Evolutionary conservation across 805 yeast genomes (phyloP).

Genomic region (Metschnikowia noctiluminum): DNA sequence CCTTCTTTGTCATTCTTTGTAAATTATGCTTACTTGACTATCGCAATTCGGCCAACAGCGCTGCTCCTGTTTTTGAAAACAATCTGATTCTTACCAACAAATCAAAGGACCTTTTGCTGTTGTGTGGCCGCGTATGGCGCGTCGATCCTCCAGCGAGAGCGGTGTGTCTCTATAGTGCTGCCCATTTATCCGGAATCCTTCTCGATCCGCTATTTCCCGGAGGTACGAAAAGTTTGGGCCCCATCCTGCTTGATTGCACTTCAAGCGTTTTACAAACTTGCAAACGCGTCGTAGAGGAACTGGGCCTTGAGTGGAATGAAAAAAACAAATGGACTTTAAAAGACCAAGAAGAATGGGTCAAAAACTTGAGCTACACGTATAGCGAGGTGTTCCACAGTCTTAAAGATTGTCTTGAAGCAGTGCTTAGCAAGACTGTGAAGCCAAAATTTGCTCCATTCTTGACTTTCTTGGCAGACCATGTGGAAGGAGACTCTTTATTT

Average conservation of each 20-base stretch:
- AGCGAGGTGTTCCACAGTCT: slow-evolving; percentile 46
- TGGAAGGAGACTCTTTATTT: slow-evolving; percentile 48
- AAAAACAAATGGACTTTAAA: slow-evolving; percentile 32
- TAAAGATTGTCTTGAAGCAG: slow-evolving; percentile 37
- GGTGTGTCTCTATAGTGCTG: slow-evolving; percentile 49
- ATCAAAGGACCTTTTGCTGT: slow-evolving; percentile 40
- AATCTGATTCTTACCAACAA: slow-evolving; percentile 35
- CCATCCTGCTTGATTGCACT: slow-evolving; percentile 29
- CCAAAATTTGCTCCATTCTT: slow-evolving; percentile 60
- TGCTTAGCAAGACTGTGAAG: slow-evolving; percentile 40
- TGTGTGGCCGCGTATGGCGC: slow-evolving; percentile 58
- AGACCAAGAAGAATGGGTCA: slow-evolving; percentile 51
- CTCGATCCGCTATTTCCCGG: slow-evolving; percentile 24
- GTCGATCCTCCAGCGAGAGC: slow-evolving; percentile 49
- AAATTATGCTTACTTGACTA: slow-evolving; percentile 38
- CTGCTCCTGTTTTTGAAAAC: slow-evolving; percentile 13
- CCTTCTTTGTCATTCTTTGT: slow-evolving; percentile 38
- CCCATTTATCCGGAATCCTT: slow-evolving; percentile 31
- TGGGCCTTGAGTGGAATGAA: slow-evolving; percentile 30
- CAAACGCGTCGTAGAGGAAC: slow-evolving; percentile 31
- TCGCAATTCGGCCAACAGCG: slow-evolving; percentile 5
- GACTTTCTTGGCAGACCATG: slow-evolving; percentile 45
- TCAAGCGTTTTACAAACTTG: slow-evolving; percentile 27
- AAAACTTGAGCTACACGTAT: slow-evolving; percentile 44
- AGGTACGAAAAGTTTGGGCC: slow-evolving; percentile 25